These are phyloP conservation scores for Musa beccarii DNA, from an alignment of 176 grass and related monocot genomes.

Conservation along the genomic window DNA sequence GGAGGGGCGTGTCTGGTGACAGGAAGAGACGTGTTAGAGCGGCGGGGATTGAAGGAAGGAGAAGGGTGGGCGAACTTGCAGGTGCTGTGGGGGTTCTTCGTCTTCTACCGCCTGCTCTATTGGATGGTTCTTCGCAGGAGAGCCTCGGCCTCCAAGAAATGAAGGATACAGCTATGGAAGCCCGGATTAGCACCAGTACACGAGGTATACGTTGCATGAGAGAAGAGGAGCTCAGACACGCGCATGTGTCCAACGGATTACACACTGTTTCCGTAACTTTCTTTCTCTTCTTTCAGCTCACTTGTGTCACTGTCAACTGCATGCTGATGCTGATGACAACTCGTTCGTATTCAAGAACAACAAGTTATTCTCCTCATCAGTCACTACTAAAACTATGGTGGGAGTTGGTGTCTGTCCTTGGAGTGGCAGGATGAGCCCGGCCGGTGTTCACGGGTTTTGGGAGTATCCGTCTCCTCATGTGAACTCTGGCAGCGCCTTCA, in stretches of 20 bases:
- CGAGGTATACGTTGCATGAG: too few relatives aligned
- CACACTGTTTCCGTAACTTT: too few relatives aligned
- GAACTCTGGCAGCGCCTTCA: background rate
- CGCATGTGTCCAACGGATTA: too few relatives aligned
- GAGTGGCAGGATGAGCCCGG: background rate
- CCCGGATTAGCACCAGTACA: too few relatives aligned
- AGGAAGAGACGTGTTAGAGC: constrained; percentile 56
- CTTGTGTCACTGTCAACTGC: too few relatives aligned
- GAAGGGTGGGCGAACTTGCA: constrained; percentile 76
- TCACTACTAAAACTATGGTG: background rate
- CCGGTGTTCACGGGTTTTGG: constrained; percentile 9
- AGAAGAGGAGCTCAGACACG: too few relatives aligned
- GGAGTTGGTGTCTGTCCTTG: background rate
- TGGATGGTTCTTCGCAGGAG: constrained; percentile 77
- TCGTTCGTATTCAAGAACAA: background rate
- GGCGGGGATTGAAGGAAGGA: constrained; percentile 35
- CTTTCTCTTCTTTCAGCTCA: too few relatives aligned
- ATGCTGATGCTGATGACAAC: too few relatives aligned
- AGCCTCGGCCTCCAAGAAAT: constrained; percentile 16
- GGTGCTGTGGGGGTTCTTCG: constrained; percentile 80
- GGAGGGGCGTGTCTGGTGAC: constrained; percentile 42
- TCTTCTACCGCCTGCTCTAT: constrained; percentile 89
- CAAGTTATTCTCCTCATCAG: background rate
- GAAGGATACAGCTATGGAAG: background rate
- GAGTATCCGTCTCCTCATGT: background rate